phyloP scores from a whole-genome alignment of 169 alveolate species.

The Plasmodium yoelii region DNA sequence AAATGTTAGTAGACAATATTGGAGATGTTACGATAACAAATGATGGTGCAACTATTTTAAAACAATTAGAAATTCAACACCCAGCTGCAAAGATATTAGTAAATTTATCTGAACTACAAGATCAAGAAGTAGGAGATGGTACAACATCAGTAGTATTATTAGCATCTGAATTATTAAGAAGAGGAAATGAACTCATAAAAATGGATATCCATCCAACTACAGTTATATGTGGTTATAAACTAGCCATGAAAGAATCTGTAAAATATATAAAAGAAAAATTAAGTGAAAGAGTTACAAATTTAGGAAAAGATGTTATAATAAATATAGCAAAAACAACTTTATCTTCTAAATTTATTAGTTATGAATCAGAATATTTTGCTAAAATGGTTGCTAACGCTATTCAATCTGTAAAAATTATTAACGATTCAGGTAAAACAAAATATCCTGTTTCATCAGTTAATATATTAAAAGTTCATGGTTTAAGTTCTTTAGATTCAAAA shows the following conservation, averaged over 20 bases:
- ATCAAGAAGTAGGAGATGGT: slow-evolving; percentile 99
- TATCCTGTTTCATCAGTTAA: slow-evolving; percentile 97
- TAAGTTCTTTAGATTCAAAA: slow-evolving; percentile 93
- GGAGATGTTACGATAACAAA: slow-evolving; percentile 99
- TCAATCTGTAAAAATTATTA: slow-evolving; percentile 90
- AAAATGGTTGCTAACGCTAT: slow-evolving; percentile 96
- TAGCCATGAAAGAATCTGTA: slow-evolving; percentile 96
- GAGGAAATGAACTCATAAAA: slow-evolving; percentile 97
- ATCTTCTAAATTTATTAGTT: slow-evolving; percentile 95
- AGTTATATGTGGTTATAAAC: slow-evolving; percentile 95
- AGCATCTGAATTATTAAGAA: slow-evolving; percentile 98
- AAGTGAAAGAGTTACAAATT: slow-evolving; percentile 86
- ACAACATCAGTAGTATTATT: slow-evolving; percentile 99
- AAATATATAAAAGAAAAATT: slow-evolving; percentile 94
- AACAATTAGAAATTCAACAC: slow-evolving; percentile 98
- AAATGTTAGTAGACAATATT: slow-evolving; percentile 99
- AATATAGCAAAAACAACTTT: slow-evolving; percentile 97
- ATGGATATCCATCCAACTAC: slow-evolving; percentile 98
- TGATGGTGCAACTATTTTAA: slow-evolving; percentile 99
- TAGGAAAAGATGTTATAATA: slow-evolving; percentile 91
- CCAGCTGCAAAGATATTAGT: slow-evolving; percentile 99
- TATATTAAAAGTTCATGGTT: slow-evolving; percentile 97
- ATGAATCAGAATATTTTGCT: slow-evolving; percentile 94
- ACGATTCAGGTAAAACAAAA: slow-evolving; percentile 90
- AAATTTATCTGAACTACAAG: slow-evolving; percentile 97